Base-by-base conservation (phyloP, 139 green algal genomes). In the Tetraselmis chui region DNA sequence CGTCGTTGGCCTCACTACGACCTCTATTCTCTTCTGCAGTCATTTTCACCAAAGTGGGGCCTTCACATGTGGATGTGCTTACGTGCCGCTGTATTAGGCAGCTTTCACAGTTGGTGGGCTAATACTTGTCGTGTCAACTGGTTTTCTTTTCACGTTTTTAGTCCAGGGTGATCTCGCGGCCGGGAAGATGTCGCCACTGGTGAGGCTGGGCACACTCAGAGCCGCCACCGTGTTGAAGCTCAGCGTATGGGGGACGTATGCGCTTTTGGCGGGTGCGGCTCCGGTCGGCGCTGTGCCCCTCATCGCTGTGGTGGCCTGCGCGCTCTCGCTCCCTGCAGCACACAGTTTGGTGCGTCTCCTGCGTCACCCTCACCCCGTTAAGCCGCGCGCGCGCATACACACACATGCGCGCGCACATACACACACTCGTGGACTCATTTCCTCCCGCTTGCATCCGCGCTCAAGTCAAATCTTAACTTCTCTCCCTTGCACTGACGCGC, bases 11-110 rank as follows among this genome's bases (percentile, higher is more conserved):
- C 32, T 94, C 45, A 97, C 92, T 58, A 98, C 95, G 28, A 94
- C 91, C 28, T 78, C 88, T 82, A 97, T 99, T 84, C 90, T 99
- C 2, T 97, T 99, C 88, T 97, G 92, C 87, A 94, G 88, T 78
- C 96, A 99, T 89, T 99, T 97, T 81, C 96, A 99, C 83, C 94
- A 96, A 83, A 92, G 45, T 67, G 45, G 18, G 45, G 5, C n/a
- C n/a, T n/a, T n/a, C n/a, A n/a, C n/a, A n/a, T n/a, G n/a, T n/a
- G n/a, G n/a, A n/a, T n/a, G n/a, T n/a, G n/a, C n/a, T n/a, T n/a
- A n/a, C n/a, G n/a, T n/a, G n/a, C n/a, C n/a, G n/a, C n/a, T n/a
- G n/a, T n/a, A n/a, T n/a, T n/a, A n/a, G n/a, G n/a, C n/a, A n/a
- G n/a, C n/a, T n/a, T n/a, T n/a, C n/a, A n/a, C n/a, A n/a, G n/a